Evolutionary conservation across 169 alveolate species (phyloP).

Genomic region (Eimeria maxima): DNA sequence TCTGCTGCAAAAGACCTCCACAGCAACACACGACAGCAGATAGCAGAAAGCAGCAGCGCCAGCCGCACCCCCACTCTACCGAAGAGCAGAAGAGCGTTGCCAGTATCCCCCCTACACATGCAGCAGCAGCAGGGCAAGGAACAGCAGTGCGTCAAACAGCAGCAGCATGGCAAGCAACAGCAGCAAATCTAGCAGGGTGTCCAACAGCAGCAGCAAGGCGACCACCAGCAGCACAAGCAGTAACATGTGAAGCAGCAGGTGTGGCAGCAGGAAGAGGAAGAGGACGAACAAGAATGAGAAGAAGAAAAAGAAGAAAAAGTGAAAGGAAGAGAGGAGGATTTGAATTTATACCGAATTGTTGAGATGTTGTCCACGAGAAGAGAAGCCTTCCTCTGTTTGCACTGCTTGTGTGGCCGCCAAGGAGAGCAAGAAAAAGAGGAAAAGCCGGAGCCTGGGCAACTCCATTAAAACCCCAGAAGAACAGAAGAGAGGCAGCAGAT

Average conservation of each 20-base stretch:
- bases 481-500: not conserved
- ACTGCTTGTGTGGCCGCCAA: conserved; percentile 67
- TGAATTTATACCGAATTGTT: conserved; percentile 77
- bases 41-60: conserved; percentile 85
- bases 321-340: not conserved
- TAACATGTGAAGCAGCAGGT: too few species aligned
- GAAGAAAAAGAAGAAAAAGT: too few species aligned
- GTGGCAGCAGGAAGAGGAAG: too few species aligned
- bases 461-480: conserved; percentile 83
- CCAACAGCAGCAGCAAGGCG: too few species aligned
- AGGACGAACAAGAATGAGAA: too few species aligned
- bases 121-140: not conserved
- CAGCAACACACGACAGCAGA: conserved; percentile 62
- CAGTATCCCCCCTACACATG: conserved; percentile 82
- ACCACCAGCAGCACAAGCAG: too few species aligned
- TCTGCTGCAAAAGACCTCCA: not conserved
- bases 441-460: conserved; percentile 85
- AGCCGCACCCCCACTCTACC: conserved; percentile 80
- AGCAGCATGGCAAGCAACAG: not conserved
- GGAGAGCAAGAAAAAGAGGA: conserved; percentile 83
- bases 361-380: conserved; percentile 87
- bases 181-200: not conserved
- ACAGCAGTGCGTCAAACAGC: not conserved
- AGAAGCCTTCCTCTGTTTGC: conserved; percentile 83
- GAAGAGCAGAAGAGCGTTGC: conserved; percentile 86